Base-by-base conservation (phyloP, 345 rosid genomes). In the Luvunga scandens region DNA sequence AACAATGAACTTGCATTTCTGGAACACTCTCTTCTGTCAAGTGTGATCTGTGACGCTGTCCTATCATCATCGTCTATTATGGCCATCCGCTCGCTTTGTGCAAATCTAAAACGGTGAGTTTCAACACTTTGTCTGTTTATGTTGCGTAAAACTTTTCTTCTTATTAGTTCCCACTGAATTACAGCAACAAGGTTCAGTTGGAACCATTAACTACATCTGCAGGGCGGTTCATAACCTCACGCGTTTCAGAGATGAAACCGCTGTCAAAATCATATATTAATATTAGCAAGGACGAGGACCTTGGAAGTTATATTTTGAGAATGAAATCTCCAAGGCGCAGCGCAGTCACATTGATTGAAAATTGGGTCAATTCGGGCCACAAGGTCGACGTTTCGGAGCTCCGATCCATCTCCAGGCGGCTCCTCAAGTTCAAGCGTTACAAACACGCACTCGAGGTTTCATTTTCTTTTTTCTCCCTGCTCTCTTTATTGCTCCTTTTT, bases 391-490 rank as follows among this genome's bases (percentile, higher is more conserved):
- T 72, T 73, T 69, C 87, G 61, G 87, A 83, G 86, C 88, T 90
- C 85, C 89, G 86, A 2, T 22, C 55, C 53, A 80, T 84, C 80
- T 83, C 85, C 62, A 74, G 27, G 12, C 78, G 77, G 55, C 85
- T 89, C 63, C 36, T 79, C 22, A 77, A 79, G 57, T 84, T 85
- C n/a, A 81, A 77, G 76, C 86, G 91, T 69, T 81, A 81, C 81
- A 76, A 83, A 50, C 83, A 83, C 63, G 90, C 92, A 7, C 90
- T 89, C 65, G 83, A 91, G 92, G 93, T 91, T 69, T 70, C 34
- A 19, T 50, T 69, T 4, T 34, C 53, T 4, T 42, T 0, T 10
- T 2, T 2, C 0, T 9, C 2, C 6, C 45, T 39, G 2, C 45
- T 39, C 5, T 53, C 7, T 25, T 9, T 12, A 3, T 45, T 45